These are phyloP conservation scores for Echites panduratus DNA, from an alignment of 257 asterid species.

Conservation along the genomic window DNA sequence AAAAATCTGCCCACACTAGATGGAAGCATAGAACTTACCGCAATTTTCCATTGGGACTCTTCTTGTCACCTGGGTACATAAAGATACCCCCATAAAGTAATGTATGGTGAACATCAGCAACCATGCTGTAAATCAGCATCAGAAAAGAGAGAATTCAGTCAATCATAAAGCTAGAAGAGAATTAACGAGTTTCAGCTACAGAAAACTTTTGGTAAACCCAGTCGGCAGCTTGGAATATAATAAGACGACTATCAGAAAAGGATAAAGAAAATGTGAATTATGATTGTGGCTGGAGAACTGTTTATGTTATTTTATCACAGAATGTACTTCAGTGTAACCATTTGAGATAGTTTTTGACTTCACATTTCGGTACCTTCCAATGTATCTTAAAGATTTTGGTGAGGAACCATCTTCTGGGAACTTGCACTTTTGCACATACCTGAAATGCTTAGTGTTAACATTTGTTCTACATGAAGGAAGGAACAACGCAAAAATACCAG, in stretches of 20 bases:
- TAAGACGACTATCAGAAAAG: neutral
- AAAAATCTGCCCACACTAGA: neutral
- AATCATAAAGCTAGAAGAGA: neutral
- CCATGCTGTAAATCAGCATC: conserved; percentile 59
- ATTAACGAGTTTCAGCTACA: neutral
- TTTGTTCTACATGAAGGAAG: neutral
- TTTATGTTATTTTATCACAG: neutral
- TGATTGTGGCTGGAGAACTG: neutral
- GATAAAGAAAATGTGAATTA: neutral
- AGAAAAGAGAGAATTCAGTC: neutral
- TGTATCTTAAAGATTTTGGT: conserved; percentile 88
- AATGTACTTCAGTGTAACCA: neutral
- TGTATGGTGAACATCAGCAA: conserved; percentile 98
- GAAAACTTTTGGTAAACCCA: neutral
- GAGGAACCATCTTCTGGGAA: conserved; percentile 84
- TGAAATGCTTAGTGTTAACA: conserved; percentile 26
- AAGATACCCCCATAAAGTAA: conserved; percentile 96
- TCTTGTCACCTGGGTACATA: conserved; percentile 97
- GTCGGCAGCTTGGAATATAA: neutral
- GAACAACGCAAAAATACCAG: neutral
- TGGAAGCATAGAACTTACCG: conserved; percentile 36
- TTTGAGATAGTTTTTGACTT: neutral
- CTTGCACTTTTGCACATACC: conserved; percentile 85
- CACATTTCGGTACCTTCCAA: conserved; percentile 65
- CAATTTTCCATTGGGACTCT: conserved; percentile 86